Base-by-base conservation (phyloP, 768 basidiomycete species). In the Psilocybe tampanensis region DNA sequence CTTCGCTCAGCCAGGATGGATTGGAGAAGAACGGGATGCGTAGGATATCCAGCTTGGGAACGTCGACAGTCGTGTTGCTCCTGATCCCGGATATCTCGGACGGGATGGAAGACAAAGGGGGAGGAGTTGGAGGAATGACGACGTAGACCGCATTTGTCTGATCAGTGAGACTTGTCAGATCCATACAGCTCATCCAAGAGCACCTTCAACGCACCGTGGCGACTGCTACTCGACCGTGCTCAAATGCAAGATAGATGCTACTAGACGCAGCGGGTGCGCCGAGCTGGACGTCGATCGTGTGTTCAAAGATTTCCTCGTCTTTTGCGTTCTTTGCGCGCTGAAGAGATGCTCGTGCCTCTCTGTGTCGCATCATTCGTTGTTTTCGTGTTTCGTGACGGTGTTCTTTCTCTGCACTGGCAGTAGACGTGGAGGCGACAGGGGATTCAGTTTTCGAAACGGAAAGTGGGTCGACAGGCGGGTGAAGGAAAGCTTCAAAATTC, bases 211-310 rank as follows among this genome's bases (percentile, higher is more conserved):
- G 15, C 47, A 84, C 85, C 17, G 80, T 84, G 26, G 77, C 82
- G 18, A 80, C 72, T 3, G 73, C 79, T 1, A 84, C 69, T 53
- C 79, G 68, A 15, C 66, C 66, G 42, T 77, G 65, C 44, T 80
- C 80, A 32, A 79, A 78, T 8, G 83, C 78, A 2, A 85, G 72
- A 66, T 86, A 85, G 39, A 71, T 66, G 0, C 82, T 78, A 9
- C 48, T 39, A 5, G 70, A 60, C 6, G 68, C 65, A n/a, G 63
- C 62, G 8, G 74, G 67, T 26, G 76, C 72, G 11, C 76, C 75
- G 17, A 84, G 68, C 41, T 79, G 76, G 18, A 79, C 59, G 59
- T 80, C 72, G 26, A 79, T 44, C 7, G 70, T 71, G 3, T 73
- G 59, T 18, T 74, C 70, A 67, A 68, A 67, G 55, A 76, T 26